Conservation (phyloP, 257 asterid genomes). For the Solanum clarkiae region DNA sequence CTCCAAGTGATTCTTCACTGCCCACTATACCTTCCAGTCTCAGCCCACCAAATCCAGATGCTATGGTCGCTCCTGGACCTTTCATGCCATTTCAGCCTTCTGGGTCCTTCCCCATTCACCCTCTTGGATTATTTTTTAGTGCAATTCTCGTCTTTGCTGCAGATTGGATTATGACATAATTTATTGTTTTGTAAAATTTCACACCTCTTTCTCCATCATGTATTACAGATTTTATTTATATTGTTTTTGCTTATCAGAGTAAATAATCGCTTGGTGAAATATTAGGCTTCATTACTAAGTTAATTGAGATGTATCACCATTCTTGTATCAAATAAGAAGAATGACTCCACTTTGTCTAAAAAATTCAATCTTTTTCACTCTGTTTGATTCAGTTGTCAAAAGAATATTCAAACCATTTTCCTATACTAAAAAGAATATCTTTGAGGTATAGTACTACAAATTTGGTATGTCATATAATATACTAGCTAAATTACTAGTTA, state of each 20-base stretch:
- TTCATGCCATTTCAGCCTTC: conserved; percentile 26
- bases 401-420: neutral
- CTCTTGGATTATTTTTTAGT: conserved; percentile 10
- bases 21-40: conserved; percentile 85
- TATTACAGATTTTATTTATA: neutral
- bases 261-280: neutral
- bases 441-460: neutral
- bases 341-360: neutral
- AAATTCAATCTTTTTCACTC: neutral
- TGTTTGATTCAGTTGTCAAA: neutral
- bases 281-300: neutral
- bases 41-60: conserved; percentile 97
- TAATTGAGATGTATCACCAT: neutral
- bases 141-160: conserved; percentile 14
- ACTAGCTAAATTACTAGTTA: neutral
- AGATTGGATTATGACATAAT: neutral
- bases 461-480: neutral
- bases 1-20: conserved; percentile 56
- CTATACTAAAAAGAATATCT: neutral
- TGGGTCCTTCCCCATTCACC: conserved; percentile 30
- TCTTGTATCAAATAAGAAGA: neutral
- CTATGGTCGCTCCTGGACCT: conserved; percentile 41
- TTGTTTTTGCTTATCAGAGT: neutral
- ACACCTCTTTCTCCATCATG: neutral
- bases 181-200: neutral